These are phyloP conservation scores for Coemansia sp. DNA, from an alignment of 192 early-diverging fungal species.

Conservation along the genomic window DNA sequence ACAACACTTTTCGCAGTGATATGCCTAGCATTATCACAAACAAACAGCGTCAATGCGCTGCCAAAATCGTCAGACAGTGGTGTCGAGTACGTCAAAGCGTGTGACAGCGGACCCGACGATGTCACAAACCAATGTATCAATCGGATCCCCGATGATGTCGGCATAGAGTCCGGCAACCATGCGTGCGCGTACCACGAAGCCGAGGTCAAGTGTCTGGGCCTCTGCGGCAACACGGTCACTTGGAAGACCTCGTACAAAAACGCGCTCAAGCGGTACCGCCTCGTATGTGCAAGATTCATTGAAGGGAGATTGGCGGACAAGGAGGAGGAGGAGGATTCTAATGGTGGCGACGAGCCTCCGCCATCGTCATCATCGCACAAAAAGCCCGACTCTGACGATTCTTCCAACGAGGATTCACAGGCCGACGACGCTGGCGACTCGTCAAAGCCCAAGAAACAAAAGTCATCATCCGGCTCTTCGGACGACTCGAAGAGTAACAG, in stretches of 20 bases:
- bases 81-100: constrained; percentile 47
- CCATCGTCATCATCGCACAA: constrained; percentile 9
- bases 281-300: constrained; percentile 50
- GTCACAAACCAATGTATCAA: constrained; percentile 56
- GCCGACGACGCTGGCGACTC: background rate
- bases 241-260: constrained; percentile 51
- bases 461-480: background rate
- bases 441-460: constrained; percentile 13
- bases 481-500: background rate
- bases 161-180: constrained; percentile 34
- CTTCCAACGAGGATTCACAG: background rate
- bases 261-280: constrained; percentile 47
- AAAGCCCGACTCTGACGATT: constrained; percentile 2
- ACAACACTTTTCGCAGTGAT: background rate
- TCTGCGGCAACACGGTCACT: constrained; percentile 51
- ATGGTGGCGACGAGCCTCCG: constrained; percentile 4
- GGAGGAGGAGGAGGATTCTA: constrained; percentile 30
- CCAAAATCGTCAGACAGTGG: constrained; percentile 18
- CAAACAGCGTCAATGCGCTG: background rate
- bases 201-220: constrained; percentile 47
- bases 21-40: background rate
- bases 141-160: constrained; percentile 51
- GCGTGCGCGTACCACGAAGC: constrained; percentile 55
- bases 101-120: constrained; percentile 50
- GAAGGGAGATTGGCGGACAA: constrained; percentile 46